Evolutionary conservation across 768 basidiomycete species (phyloP).

Genomic region (Holtermannia corniformis): DNA sequence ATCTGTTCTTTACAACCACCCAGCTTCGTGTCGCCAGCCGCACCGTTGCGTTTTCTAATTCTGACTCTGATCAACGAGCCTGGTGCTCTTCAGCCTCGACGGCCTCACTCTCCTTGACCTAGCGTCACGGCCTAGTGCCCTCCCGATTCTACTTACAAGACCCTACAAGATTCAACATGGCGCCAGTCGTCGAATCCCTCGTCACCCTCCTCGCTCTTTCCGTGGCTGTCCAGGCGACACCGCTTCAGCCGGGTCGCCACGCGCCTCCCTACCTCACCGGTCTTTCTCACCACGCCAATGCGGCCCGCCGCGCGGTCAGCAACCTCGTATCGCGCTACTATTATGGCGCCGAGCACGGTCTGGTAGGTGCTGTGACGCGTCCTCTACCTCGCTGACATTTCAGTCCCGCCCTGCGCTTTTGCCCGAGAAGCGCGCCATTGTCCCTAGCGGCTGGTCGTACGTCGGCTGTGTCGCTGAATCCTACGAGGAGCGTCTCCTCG

Average conservation of each 20-base stretch:
- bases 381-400: background rate
- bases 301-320: slow-evolving; percentile 14
- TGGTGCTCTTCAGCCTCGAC: slow-evolving; percentile 36
- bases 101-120: slow-evolving; percentile 26
- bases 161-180: slow-evolving; percentile 18
- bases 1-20: slow-evolving; percentile 2
- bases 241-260: slow-evolving; percentile 34
- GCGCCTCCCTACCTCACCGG: slow-evolving; percentile 28
- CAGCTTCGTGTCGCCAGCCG: background rate
- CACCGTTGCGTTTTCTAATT: slow-evolving; percentile 1
- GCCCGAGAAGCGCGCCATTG: slow-evolving; percentile 22
- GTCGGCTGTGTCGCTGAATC: slow-evolving; percentile 37
- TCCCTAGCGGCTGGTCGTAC: slow-evolving; percentile 34
- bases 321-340: slow-evolving; percentile 24
- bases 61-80: slow-evolving; percentile 20
- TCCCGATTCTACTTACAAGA: background rate
- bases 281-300: slow-evolving; percentile 3
- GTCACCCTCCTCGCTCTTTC: slow-evolving; percentile 19
- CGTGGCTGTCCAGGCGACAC: slow-evolving; percentile 21
- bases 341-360: slow-evolving; percentile 25
- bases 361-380: slow-evolving; percentile 27
- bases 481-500: slow-evolving; percentile 26
- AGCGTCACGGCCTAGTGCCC: background rate
- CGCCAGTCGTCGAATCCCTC: slow-evolving; percentile 31
- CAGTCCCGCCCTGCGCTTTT: slow-evolving; percentile 32